phyloP scores from a whole-genome alignment of 106 monocot genomes.

The Dendrobium catenatum region DNA sequence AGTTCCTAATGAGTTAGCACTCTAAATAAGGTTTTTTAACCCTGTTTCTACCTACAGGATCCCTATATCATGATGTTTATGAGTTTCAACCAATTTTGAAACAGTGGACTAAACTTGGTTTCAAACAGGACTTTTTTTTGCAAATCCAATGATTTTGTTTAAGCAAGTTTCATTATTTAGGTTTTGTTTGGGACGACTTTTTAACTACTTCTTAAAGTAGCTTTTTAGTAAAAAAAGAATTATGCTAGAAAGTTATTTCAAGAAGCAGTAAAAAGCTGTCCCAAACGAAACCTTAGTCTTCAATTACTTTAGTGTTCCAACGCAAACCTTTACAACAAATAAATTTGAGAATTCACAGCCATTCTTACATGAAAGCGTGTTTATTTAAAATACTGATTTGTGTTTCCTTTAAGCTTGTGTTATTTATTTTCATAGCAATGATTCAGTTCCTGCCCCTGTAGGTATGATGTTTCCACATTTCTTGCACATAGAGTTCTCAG shows the following conservation, averaged over 20 bases:
- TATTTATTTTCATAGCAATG: not conserved
- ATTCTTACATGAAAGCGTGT: not conserved
- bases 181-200: too few species aligned
- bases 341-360: not conserved
- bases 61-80: not conserved
- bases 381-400: not conserved
- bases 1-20: too few species aligned
- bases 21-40: not conserved
- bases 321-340: not conserved
- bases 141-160: not conserved
- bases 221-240: too few species aligned
- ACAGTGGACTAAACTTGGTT: not conserved
- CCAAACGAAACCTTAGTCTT: too few species aligned
- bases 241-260: too few species aligned
- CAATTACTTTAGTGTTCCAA: too few species aligned
- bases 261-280: too few species aligned
- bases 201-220: too few species aligned
- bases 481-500: conserved; percentile 31
- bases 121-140: not conserved
- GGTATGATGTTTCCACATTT: conserved; percentile 58
- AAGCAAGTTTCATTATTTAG: not conserved
- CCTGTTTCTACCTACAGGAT: not conserved
- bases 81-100: not conserved
- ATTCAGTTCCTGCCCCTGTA: conserved; percentile 18
- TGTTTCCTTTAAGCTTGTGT: not conserved